These are phyloP conservation scores for Arachis monticola DNA, from an alignment of 331 rosid species.

Conservation along the genomic window DNA sequence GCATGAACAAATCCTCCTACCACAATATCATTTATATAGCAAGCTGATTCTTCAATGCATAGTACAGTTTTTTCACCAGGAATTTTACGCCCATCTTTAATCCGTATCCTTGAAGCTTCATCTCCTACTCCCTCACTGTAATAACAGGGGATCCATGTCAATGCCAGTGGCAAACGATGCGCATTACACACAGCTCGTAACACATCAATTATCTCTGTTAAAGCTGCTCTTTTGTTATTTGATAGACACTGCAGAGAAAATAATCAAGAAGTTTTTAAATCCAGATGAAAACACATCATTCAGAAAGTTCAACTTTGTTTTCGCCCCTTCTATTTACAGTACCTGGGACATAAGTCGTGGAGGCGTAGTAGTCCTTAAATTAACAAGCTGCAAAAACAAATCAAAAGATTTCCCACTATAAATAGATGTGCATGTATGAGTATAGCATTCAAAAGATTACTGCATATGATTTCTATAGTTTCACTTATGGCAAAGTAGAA, in stretches of 20 bases:
- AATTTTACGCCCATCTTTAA: slow-evolving; percentile 52
- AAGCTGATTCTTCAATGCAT: slow-evolving; percentile 86
- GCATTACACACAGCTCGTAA: slow-evolving; percentile 92
- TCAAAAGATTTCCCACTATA: slow-evolving; percentile 18
- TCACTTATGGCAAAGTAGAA: not conserved
- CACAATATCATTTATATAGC: slow-evolving; percentile 66
- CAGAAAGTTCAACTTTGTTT: slow-evolving; percentile 32
- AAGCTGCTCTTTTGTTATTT: slow-evolving; percentile 70
- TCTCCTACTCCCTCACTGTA: slow-evolving; percentile 49
- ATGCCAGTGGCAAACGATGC: slow-evolving; percentile 87
- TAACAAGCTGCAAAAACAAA: slow-evolving; percentile 64
- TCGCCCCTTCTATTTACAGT: slow-evolving; percentile 12
- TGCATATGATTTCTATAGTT: not conserved
- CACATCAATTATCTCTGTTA: slow-evolving; percentile 81
- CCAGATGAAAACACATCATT: slow-evolving; percentile 12
- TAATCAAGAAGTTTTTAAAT: slow-evolving; percentile 37
- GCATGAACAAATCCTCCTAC: slow-evolving; percentile 85
- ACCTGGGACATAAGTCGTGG: slow-evolving; percentile 77
- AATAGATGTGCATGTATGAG: not conserved
- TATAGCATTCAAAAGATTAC: not conserved
- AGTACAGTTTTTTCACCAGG: slow-evolving; percentile 65
- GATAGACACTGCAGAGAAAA: slow-evolving; percentile 67
- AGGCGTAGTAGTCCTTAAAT: slow-evolving; percentile 59
- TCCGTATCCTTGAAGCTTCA: slow-evolving; percentile 48
- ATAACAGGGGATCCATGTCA: slow-evolving; percentile 94